A percentile compares a stretch with the other conserved stretches of the same genome.
phyloP scores from a whole-genome alignment of 768 basidiomycete species.

The Hemileccinum impolitum region DNA sequence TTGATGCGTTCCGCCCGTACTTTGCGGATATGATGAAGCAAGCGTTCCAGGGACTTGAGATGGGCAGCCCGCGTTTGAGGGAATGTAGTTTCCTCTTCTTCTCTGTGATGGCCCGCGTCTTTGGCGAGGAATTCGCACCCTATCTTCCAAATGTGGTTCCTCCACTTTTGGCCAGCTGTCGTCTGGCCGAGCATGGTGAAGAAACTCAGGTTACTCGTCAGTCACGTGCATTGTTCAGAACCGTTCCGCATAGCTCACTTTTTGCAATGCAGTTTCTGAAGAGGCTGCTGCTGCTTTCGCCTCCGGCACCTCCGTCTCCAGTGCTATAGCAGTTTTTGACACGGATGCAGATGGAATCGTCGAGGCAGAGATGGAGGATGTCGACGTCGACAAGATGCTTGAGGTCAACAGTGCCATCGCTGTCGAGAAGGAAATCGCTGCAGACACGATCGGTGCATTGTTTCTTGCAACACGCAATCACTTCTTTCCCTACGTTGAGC shows the following conservation, averaged over 20 bases:
- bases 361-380: conserved; percentile 69
- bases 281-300: conserved; percentile 63
- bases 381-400: conserved; percentile 83
- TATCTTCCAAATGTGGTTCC: conserved; percentile 88
- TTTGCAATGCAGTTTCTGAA: conserved; percentile 37
- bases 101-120: conserved; percentile 96
- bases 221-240: conserved; percentile 13
- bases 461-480: conserved; percentile 77
- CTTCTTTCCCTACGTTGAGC: conserved; percentile 91
- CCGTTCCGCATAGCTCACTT: neutral
- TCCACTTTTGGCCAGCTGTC: conserved; percentile 75
- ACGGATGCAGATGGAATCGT: conserved; percentile 51
- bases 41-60: conserved; percentile 85
- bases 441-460: conserved; percentile 90
- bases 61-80: conserved; percentile 81
- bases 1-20: conserved; percentile 91
- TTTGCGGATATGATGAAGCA: conserved; percentile 96
- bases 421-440: conserved; percentile 98
- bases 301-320: conserved; percentile 70
- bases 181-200: conserved; percentile 80
- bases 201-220: conserved; percentile 41
- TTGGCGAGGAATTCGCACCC: conserved; percentile 87
- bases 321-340: conserved; percentile 62
- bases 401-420: conserved; percentile 95
- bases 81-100: conserved; percentile 99